Percentiles rank a stretch among this genome's conserved stretches.
Evolutionary conservation across 2,329 filamentous ascomycete species (phyloP).

Genomic region (Tolypocladium tropicale): DNA sequence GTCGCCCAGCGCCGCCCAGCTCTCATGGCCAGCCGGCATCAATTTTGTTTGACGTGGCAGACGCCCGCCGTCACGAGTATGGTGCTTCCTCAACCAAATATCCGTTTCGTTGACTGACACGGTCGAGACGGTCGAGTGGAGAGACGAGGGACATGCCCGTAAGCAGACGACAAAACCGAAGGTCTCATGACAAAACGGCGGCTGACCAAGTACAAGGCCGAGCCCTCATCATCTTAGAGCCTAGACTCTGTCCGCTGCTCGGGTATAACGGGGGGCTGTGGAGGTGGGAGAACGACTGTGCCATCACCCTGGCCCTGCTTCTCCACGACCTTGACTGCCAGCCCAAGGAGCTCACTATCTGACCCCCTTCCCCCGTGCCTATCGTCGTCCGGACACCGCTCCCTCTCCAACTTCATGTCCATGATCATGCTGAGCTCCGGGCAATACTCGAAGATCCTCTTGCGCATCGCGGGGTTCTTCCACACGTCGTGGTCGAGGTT

Average conservation of each 20-base stretch:
- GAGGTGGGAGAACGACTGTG: not conserved
- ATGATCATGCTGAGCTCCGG: slow-evolving; percentile 45
- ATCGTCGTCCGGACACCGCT: slow-evolving; percentile 27
- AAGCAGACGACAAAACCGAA: not conserved
- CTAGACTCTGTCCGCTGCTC: not conserved
- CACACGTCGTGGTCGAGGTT: slow-evolving; percentile 33
- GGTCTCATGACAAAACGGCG: not conserved
- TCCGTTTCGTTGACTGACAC: too few species aligned
- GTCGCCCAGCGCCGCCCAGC: not conserved
- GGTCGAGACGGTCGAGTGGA: not conserved
- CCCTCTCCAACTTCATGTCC: slow-evolving; percentile 44
- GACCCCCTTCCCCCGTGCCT: slow-evolving; percentile 1
- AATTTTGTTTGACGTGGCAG: too few species aligned
- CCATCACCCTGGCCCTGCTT: not conserved
- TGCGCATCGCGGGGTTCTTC: slow-evolving; percentile 30
- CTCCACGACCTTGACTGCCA: not conserved
- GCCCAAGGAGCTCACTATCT: not conserved
- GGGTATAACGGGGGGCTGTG: not conserved
- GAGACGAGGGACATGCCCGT: not conserved
- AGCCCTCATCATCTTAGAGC: not conserved
- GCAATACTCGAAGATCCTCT: slow-evolving; percentile 43
- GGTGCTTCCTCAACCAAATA: too few species aligned
- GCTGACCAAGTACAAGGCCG: not conserved
- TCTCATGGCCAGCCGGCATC: not conserved
- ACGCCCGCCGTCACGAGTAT: not conserved